Evolutionary conservation across 176 grass and related monocot genomes (phyloP).

Genomic region (Themeda triandra): DNA sequence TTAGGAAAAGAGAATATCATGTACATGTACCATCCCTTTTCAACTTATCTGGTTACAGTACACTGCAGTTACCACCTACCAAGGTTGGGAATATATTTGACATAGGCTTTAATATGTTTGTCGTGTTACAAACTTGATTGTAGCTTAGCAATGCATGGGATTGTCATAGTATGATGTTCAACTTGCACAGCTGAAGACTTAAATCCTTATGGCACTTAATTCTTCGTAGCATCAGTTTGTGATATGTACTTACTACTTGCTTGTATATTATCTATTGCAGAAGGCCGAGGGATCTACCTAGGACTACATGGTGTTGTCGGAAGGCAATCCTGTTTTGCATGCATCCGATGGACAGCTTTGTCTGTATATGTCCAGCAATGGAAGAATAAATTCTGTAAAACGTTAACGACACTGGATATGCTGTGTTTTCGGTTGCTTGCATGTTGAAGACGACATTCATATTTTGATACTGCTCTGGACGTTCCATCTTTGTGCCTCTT

Average conservation of each 20-base stretch:
- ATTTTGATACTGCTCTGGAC: conserved; percentile 1
- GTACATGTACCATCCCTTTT: not conserved
- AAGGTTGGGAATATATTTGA: not conserved
- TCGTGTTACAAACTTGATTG: not conserved
- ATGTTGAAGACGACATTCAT: not conserved
- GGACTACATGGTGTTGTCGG: not conserved
- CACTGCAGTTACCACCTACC: not conserved
- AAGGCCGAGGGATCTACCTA: conserved; percentile 31
- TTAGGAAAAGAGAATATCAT: not conserved
- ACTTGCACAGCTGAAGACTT: not conserved
- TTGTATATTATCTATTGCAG: conserved; percentile 15
- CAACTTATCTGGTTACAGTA: not conserved
- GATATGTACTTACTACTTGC: not conserved
- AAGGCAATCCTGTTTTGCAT: not conserved
- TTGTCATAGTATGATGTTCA: not conserved
- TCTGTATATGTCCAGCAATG: conserved; percentile 3
- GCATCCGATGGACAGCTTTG: not conserved
- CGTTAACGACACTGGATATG: not conserved
- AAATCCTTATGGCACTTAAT: not conserved
- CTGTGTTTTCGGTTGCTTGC: not conserved
- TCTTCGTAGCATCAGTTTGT: not conserved
- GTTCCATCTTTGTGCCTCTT: not conserved
- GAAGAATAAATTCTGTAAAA: conserved; percentile 33
- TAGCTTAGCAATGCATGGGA: not conserved
- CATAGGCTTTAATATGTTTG: not conserved